phyloP scores from a whole-genome alignment of 495 filamentous ascomycete genomes.

The Aspergillus carlsbadensis region DNA sequence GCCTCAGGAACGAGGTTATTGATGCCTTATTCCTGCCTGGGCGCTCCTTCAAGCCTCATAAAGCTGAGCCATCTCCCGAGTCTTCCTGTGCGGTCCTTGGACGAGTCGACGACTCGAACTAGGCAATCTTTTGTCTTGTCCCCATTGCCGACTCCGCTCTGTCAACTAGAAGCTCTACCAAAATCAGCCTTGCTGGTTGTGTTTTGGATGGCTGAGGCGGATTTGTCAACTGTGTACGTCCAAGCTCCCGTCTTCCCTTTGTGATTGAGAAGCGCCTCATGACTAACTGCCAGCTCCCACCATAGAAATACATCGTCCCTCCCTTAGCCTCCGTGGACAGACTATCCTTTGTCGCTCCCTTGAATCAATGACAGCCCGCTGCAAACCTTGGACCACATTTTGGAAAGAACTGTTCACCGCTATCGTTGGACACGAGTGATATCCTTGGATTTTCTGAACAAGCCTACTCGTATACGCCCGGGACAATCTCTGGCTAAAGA shows the following conservation, averaged over 20 bases:
- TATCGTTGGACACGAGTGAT: constrained; percentile 7
- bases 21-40: constrained; percentile 28
- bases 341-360: constrained; percentile 12
- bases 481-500: not conserved
- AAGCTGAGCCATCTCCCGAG: constrained; percentile 16
- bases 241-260: constrained; percentile 3
- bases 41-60: constrained; percentile 14
- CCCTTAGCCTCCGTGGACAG: not conserved
- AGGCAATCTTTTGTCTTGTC: constrained; percentile 21
- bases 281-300: not conserved
- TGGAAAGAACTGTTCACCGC: constrained; percentile 8
- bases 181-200: constrained; percentile 13
- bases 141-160: constrained; percentile 15
- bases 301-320: constrained; percentile 11
- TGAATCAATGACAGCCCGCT: constrained; percentile 13
- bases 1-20: constrained; percentile 15
- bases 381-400: constrained; percentile 1
- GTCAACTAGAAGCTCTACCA: constrained; percentile 16
- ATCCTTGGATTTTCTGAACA: not conserved
- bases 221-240: constrained; percentile 26
- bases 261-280: not conserved
- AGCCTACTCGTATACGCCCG: not conserved
- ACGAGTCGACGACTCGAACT: constrained; percentile 27
- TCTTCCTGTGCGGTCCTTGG: constrained; percentile 36
- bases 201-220: constrained; percentile 23